phyloP scores from a whole-genome alignment of 148 eudicot genomes.

The Chenopodium quinoa region DNA sequence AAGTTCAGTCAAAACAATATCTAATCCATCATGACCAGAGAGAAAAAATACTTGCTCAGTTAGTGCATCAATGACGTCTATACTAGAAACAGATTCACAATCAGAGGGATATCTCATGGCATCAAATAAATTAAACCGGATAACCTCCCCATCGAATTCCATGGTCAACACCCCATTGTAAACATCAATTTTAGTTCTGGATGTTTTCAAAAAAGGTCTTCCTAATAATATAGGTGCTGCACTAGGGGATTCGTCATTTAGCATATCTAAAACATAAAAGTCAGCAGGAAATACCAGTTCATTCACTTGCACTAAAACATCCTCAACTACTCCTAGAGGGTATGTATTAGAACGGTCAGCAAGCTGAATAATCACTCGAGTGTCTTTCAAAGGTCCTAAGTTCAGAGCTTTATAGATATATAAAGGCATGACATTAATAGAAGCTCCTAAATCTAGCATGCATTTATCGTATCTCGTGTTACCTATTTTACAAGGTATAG shows the following conservation, averaged over 20 bases:
- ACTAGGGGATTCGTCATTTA: not conserved
- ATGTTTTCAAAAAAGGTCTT: not conserved
- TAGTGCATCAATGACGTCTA: no score
- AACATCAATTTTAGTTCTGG: not conserved
- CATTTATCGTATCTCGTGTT: not conserved
- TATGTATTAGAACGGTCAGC: not conserved
- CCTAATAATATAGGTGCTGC: not conserved
- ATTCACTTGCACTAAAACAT: not conserved
- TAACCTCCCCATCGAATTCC: no score
- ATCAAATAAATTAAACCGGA: no score
- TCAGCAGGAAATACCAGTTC: not conserved
- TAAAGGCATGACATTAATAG: constrained; percentile 12
- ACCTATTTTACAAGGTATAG: not conserved
- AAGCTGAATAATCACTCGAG: not conserved
- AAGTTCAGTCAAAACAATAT: no score
- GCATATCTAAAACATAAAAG: not conserved
- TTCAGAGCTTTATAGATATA: not conserved
- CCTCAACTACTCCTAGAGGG: not conserved
- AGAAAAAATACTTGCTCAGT: no score
- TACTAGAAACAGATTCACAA: no score
- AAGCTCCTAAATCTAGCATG: constrained; percentile 7
- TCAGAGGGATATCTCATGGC: no score
- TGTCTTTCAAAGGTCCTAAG: not conserved
- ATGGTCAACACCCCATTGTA: no score
- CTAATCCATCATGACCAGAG: no score